Percentiles rank a stretch among this genome's conserved stretches.
Conservation (phyloP, 164 flowering plant species). For the Amborella trichopoda region DNA sequence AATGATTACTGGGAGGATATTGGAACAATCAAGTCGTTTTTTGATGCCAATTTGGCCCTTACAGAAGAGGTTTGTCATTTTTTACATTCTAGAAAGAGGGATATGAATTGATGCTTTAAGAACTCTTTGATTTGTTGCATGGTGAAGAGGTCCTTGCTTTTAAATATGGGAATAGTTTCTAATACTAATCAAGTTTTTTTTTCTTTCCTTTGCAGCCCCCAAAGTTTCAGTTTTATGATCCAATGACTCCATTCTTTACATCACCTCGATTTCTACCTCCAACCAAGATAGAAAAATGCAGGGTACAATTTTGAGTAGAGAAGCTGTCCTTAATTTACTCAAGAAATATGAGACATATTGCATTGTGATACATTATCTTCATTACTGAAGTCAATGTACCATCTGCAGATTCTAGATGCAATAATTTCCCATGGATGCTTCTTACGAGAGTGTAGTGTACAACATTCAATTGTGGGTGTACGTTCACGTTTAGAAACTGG, state of each 20-base stretch:
- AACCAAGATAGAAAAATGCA: constrained; percentile 78
- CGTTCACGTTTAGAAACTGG: constrained; percentile 85
- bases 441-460: constrained; percentile 68
- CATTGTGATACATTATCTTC: neutral
- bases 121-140: too few relatives aligned
- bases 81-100: too few relatives aligned
- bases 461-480: constrained; percentile 78
- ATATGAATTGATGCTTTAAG: too few relatives aligned
- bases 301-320: too few relatives aligned
- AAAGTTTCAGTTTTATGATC: constrained; percentile 76
- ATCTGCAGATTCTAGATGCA: constrained; percentile 65
- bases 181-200: too few relatives aligned
- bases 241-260: constrained; percentile 86
- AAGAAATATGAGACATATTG: too few relatives aligned
- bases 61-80: constrained; percentile 46
- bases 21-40: constrained; percentile 83
- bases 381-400: constrained; percentile 3
- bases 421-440: constrained; percentile 96
- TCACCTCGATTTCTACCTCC: constrained; percentile 93
- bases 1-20: constrained; percentile 99
- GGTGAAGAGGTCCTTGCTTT: too few relatives aligned
- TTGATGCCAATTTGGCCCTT: constrained; percentile 87
- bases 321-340: too few relatives aligned
- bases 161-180: too few relatives aligned
- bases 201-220: constrained; percentile 42